Evolutionary conservation across 257 asterid genomes (phyloP), one percentile per base, ranked within the genome.

Genomic region (Rauvolfia tetraphylla): DNA sequence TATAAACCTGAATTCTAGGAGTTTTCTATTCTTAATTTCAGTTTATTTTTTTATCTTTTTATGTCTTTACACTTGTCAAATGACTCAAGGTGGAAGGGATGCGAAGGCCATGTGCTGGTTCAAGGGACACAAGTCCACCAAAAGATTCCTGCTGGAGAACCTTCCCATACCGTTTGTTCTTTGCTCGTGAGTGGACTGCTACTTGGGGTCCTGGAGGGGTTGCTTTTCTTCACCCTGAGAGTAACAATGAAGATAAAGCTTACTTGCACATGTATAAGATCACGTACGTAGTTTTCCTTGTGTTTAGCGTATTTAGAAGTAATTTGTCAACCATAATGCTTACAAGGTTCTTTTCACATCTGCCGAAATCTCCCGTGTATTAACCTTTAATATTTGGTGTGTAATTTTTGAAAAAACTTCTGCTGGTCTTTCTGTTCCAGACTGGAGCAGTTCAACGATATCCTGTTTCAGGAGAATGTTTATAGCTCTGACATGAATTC

Each of bases 161-260:
- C 56, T 84, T 89, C 77, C 96, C 96, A 71, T 94, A 90, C 79
- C 97, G 97, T 31, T 77, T 95, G 73, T 92, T 91, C 88, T 95
- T 92, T 75, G 99, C 82, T 82, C 92, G 88, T 67, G 99, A 91
- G 7, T 44, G 66, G 71, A 88, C 96, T 2, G 80, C 78, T 46
- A 90, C 97, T 13, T 95, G 99, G 99, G 99, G 99, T 75, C 89
- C 91, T 1, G 99, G 99, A 71, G 98, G 99, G 73, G 97, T 91
- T 84, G 98, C 99, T 79, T 95, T 95, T 81, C 93, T 95, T 79
- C 85, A 91, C 71, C 99, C 99, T 42, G 83, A 79, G 77, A 85
- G 90, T 81, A 84, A 82, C 80, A 68, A 33, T 74, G 79, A 84
- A 71, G 98, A 92, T 77, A 90, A 89, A 87, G 76, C 93, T 75